A percentile compares a stretch with the other conserved stretches of the same genome.
phyloP scores from a whole-genome alignment of 1,139 yeast genomes.

The Hyphopichia khmerensis region DNA sequence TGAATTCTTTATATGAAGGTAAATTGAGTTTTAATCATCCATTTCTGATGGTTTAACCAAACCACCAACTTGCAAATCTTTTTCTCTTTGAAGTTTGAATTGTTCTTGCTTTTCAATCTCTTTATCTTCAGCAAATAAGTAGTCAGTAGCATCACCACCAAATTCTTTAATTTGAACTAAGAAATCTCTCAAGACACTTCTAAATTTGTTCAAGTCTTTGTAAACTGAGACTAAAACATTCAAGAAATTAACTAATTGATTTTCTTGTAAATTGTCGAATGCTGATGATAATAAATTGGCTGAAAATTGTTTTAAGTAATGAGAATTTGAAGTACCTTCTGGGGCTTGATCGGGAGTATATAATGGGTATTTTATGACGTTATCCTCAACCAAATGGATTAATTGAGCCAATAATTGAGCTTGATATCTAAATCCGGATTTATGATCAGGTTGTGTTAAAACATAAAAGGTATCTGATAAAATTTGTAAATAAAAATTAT shows the following conservation, averaged over 20 bases:
- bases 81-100: constrained; percentile 69
- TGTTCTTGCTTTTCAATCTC: constrained; percentile 74
- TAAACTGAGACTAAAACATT: constrained; percentile 73
- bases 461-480: constrained; percentile 91
- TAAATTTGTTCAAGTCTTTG: constrained; percentile 73
- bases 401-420: constrained; percentile 80
- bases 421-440: constrained; percentile 91
- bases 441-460: constrained; percentile 95
- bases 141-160: constrained; percentile 94
- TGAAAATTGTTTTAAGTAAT: constrained; percentile 76
- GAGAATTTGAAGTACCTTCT: constrained; percentile 78
- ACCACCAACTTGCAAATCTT: constrained; percentile 89
- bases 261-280: constrained; percentile 84
- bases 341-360: constrained; percentile 75
- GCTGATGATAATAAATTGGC: constrained; percentile 81
- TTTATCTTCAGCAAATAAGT: constrained; percentile 90
- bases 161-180: constrained; percentile 92
- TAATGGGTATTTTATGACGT: constrained; percentile 72
- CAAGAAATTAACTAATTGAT: constrained; percentile 79
- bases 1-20: too few species aligned
- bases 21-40: constrained; percentile 59
- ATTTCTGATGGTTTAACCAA: constrained; percentile 93
- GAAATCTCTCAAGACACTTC: constrained; percentile 89
- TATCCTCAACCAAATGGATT: constrained; percentile 78
- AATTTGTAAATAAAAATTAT: constrained; percentile 84